Evolutionary conservation across 176 grass and related monocot genomes (phyloP).

Genomic region (Pontederia crassipes): DNA sequence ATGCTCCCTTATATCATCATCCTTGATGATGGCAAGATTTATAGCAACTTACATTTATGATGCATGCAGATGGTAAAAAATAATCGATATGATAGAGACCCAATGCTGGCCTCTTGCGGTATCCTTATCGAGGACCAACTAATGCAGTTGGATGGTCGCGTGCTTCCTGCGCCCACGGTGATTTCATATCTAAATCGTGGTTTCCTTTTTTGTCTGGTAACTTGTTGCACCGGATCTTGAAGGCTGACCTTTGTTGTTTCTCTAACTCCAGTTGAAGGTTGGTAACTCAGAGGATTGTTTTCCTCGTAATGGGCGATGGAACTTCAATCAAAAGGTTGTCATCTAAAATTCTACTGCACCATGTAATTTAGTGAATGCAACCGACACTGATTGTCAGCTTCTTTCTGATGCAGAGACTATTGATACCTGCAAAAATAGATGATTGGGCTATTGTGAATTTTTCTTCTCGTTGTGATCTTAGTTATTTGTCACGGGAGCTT

Average conservation of each 20-base stretch:
- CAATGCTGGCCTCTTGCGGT: slow-evolving; percentile 54
- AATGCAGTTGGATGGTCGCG: slow-evolving; percentile 38
- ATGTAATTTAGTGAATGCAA: no score
- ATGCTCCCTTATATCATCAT: no score
- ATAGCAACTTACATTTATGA: neutral
- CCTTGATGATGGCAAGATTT: no score
- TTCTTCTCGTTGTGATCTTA: slow-evolving; percentile 81
- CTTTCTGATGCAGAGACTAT: slow-evolving; percentile 40
- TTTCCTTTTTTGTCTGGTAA: neutral
- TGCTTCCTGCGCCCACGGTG: slow-evolving; percentile 53
- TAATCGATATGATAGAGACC: slow-evolving; percentile 56
- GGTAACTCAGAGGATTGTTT: slow-evolving; percentile 57
- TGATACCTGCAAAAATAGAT: slow-evolving; percentile 50
- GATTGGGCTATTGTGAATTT: slow-evolving; percentile 90
- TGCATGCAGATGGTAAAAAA: slow-evolving; percentile 42
- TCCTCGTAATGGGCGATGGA: slow-evolving; percentile 63
- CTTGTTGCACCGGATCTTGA: neutral
- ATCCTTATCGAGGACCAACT: slow-evolving; percentile 48
- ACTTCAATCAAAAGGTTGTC: slow-evolving; percentile 81
- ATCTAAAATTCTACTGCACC: no score
- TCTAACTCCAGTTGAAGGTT: slow-evolving; percentile 42
- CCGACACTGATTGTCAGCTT: neutral
- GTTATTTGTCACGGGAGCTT: slow-evolving; percentile 66
- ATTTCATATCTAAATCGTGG: neutral
- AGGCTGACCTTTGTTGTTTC: slow-evolving; percentile 27